Base-by-base conservation (phyloP, 116 monocot species). In the Cymodocea nodosa region DNA sequence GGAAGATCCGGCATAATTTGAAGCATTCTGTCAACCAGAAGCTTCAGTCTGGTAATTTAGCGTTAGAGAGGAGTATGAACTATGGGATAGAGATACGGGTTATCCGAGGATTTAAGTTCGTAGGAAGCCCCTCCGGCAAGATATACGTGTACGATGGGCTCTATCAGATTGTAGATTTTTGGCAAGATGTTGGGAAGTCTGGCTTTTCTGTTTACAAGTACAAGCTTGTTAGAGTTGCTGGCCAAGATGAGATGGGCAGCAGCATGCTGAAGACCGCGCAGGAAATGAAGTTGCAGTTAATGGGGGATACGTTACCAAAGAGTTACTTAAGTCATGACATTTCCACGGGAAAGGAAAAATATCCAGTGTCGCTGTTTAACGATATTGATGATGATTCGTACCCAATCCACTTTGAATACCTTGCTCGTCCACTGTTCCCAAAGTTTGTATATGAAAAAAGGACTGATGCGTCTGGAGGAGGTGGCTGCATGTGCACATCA, bases 71-170 rank as follows among this genome's bases (percentile, higher is more conserved):
- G 58, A 84, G 84, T 71, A 84, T 84, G 90, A 44, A 73, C 17
- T 87, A 94, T 68, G 82, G 85, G 12, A 84, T 94, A 48, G 94
- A 94, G 65, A 75, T 94, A 35, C 60, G 94, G 10, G 94, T 94
- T 13, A 79, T 94, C 49, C 74, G 94, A 0, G 94, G 84, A 30
- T 73, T 87, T 11, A 84, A 72, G 60, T 74, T 56, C 35, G 76
- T 80, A 11, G 48, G 57, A 14, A 79, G 84, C 76, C 81, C 89
- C 5, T 76, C 75, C 0, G 73, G 74, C 1, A 89, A 77, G 51
- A 70, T 90, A 9, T 94, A 94, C 51, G 78, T 90, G 35, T 94
- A 94, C 37, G 94, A 94, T 67, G 94, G 94, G 22, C 59, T 94
- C 6, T 94, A 94, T 50, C 82, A 76, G 74, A 69, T 94, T n/a